Base-by-base conservation (phyloP, 2,329 filamentous ascomycete genomes). In the Fusarium graminum region DNA sequence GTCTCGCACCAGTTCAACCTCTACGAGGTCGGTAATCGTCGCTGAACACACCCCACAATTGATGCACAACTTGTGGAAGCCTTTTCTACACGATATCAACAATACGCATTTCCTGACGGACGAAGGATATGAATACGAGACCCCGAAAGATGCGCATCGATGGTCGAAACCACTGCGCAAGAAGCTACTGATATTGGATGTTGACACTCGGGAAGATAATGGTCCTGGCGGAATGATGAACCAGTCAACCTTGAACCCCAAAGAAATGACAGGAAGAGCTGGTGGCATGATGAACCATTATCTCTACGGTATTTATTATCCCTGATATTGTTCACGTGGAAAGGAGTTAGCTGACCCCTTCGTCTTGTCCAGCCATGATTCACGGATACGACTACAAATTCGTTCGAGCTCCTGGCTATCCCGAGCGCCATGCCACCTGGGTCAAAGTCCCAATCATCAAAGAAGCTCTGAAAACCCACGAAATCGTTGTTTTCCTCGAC, bases 331-430 rank as follows among this genome's bases (percentile, higher is more conserved):
- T 30, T 30, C 12, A 3, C 8, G 12, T 30, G 7, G 12, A 30
- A 30, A 30, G 12, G 8, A 30, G 12, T 30, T 30, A 30, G 29
- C 29, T 30, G 29, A 30, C 22, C 12, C 3, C 29, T 30, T 12
- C 29, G 29, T 30, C 13, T 29, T 46, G 3, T 49, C 8, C n/a
- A 72, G 70, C 71, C 10, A 65, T 72, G 63, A 81, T 83, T 59
- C 82, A 83, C 72, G 80, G 81, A 26, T 82, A 82, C 71, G 79
- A 82, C 55, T 83, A 83, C 73, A 80, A 81, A 54, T 79, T 82
- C 57, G 76, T 82, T 45, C 79, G 77, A 57, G 79, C 79, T 3
- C 75, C 78, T 34, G 74, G 77, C 43, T 79, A 79, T 57, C 65
- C 71, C 3, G 76, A 79, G 43, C 79, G 80, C 53, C 78, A 76